Evolutionary conservation across 2,329 filamentous ascomycete genomes (phyloP).

Genomic region (Arthrobotrys megalospora): DNA sequence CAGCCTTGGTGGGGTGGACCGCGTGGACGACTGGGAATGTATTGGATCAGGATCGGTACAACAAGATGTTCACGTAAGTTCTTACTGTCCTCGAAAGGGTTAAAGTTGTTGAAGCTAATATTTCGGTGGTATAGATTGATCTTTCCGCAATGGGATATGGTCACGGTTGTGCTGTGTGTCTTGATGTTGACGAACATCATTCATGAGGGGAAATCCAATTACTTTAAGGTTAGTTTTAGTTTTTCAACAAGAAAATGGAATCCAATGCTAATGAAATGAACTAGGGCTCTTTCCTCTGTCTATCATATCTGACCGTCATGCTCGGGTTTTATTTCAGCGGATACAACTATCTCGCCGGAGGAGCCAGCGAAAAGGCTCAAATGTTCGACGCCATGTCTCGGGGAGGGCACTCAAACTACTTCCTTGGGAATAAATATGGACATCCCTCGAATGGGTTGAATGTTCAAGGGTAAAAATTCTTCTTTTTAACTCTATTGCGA

Average conservation of each 20-base stretch:
- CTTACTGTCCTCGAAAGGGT: neutral
- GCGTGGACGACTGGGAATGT: slow-evolving; percentile 78
- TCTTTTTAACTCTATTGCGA: slow-evolving; percentile 21
- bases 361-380: slow-evolving; percentile 52
- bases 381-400: slow-evolving; percentile 56
- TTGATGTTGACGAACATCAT: slow-evolving; percentile 98
- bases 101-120: slow-evolving; percentile 60
- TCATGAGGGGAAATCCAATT: slow-evolving; percentile 98
- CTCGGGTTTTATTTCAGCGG: slow-evolving; percentile 91
- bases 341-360: slow-evolving; percentile 70
- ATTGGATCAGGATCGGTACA: slow-evolving; percentile 71
- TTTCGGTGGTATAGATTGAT: slow-evolving; percentile 75
- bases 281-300: slow-evolving; percentile 86
- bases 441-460: slow-evolving; percentile 49
- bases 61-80: slow-evolving; percentile 75
- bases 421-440: slow-evolving; percentile 56
- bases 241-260: neutral
- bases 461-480: slow-evolving; percentile 37
- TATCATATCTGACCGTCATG: slow-evolving; percentile 93
- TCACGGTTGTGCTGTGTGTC: slow-evolving; percentile 94
- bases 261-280: slow-evolving; percentile 3
- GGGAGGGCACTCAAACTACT: slow-evolving; percentile 33
- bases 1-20: slow-evolving; percentile 91
- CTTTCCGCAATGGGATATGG: slow-evolving; percentile 99
- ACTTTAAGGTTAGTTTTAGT: slow-evolving; percentile 79